These are phyloP conservation scores for Arabidopsis suecica DNA, from an alignment of 345 rosid genomes.

Conservation along the genomic window DNA sequence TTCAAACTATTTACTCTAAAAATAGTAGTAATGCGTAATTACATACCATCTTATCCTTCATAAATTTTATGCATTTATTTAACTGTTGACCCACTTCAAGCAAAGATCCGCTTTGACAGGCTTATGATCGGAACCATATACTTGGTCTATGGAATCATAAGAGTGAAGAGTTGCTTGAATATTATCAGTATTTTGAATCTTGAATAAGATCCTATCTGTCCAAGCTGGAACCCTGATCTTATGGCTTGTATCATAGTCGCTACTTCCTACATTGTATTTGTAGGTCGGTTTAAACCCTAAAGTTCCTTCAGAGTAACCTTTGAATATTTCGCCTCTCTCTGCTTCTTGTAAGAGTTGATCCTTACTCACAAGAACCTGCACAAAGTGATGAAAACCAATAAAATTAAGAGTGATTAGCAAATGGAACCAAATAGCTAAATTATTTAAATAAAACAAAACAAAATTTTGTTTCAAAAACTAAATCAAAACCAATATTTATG, in stretches of 20 bases:
- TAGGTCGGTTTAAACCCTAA: conserved; percentile 71
- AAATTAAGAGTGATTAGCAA: neutral
- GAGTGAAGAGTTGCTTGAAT: conserved; percentile 49
- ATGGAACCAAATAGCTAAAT: neutral
- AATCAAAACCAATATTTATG: neutral
- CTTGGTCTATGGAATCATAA: conserved; percentile 57
- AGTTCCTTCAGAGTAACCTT: conserved; percentile 67
- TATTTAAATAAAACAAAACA: neutral
- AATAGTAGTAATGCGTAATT: neutral
- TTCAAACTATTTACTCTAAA: conserved; percentile 20
- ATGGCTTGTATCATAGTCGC: conserved; percentile 66
- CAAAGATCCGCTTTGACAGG: conserved; percentile 63
- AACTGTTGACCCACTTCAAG: conserved; percentile 39
- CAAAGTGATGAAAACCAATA: neutral
- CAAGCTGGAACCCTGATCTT: conserved; percentile 70
- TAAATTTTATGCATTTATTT: neutral
- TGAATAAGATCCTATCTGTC: conserved; percentile 62
- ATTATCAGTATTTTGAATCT: conserved; percentile 46
- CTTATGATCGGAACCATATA: conserved; percentile 60
- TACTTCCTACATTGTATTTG: conserved; percentile 65
- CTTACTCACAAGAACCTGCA: conserved; percentile 61
- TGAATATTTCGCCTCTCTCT: conserved; percentile 63
- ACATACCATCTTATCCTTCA: neutral
- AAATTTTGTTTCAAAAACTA: neutral
- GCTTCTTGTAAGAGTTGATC: conserved; percentile 82